Conservation (phyloP, 2,329 filamentous ascomycete species). For the Arachnomyces sp. region DNA sequence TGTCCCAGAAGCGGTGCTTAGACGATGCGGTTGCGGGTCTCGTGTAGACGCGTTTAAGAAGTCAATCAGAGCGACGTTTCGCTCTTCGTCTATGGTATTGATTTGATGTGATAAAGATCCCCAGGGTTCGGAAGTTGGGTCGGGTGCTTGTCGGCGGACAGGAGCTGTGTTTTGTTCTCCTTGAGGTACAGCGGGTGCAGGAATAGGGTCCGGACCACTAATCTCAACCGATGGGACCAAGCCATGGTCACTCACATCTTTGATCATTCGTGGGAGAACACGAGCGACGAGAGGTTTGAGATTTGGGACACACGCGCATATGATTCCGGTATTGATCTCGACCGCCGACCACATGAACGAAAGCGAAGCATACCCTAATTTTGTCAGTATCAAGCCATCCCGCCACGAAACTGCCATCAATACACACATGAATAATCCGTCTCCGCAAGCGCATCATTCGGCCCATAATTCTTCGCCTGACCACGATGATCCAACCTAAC, state of each 20-base stretch:
- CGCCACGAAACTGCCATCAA: too few relatives aligned
- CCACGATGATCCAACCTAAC: slow-evolving; percentile 39
- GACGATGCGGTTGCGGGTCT: slow-evolving; percentile 21
- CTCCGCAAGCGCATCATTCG: slow-evolving; percentile 10
- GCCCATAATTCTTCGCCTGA: slow-evolving; percentile 30
- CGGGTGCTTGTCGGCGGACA: slow-evolving; percentile 3
- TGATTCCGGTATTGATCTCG: slow-evolving; percentile 84
- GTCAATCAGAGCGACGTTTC: slow-evolving; percentile 43
- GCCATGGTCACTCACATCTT: slow-evolving; percentile 28
- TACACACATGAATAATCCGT: slow-evolving; percentile 47
- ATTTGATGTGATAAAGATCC: slow-evolving; percentile 5
- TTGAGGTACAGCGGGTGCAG: too few relatives aligned
- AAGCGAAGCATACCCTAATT: slow-evolving; percentile 66
- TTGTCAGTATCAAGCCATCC: background rate
- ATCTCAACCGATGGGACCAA: too few relatives aligned
- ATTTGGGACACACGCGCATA: slow-evolving; percentile 86
- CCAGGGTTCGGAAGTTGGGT: background rate
- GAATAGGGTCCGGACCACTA: too few relatives aligned
- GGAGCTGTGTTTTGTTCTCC: too few relatives aligned
- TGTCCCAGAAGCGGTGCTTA: slow-evolving; percentile 30
- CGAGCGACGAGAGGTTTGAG: slow-evolving; percentile 75
- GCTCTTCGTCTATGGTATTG: slow-evolving; percentile 18
- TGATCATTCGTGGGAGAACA: slow-evolving; percentile 50
- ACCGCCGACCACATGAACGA: slow-evolving; percentile 92
- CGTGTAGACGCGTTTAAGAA: slow-evolving; percentile 46